A percentile compares a stretch with the other conserved stretches of the same genome.
phyloP scores from a whole-genome alignment of 148 eudicot genomes.

The Chenopodium album region DNA sequence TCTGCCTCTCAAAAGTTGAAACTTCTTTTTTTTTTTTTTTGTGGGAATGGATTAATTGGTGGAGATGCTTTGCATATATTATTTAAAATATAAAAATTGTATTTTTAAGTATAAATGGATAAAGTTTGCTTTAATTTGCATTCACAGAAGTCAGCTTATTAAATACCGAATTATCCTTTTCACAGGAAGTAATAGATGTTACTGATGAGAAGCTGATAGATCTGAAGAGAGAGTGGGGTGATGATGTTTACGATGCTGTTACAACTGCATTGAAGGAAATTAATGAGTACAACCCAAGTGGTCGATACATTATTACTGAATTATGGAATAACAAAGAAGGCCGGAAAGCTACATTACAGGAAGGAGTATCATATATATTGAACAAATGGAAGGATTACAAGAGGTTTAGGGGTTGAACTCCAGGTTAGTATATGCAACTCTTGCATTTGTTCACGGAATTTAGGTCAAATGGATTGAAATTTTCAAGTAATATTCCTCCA shows the following conservation, averaged over 20 bases:
- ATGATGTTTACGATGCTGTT: constrained; percentile 45
- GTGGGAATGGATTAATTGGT: background rate
- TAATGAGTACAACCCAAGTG: constrained; percentile 63
- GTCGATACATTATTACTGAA: constrained; percentile 49
- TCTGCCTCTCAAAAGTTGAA: background rate
- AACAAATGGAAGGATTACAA: constrained; percentile 40
- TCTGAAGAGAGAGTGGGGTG: constrained; percentile 48
- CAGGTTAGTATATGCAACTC: constrained; percentile 24
- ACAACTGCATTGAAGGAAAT: constrained; percentile 48
- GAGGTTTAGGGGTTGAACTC: constrained; percentile 32
- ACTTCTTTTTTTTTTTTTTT: background rate
- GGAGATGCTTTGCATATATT: background rate
- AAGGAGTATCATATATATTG: constrained; percentile 45
- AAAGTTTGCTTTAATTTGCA: background rate
- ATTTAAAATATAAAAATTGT: background rate
- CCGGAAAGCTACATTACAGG: constrained; percentile 50
- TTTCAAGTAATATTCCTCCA: background rate
- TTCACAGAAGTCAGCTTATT: background rate
- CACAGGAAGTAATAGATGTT: constrained; percentile 48
- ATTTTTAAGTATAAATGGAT: background rate
- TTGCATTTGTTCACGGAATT: background rate
- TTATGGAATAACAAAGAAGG: constrained; percentile 51
- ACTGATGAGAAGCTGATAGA: constrained; percentile 43
- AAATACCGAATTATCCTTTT: constrained; percentile 12
- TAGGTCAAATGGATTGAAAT: background rate